Base-by-base conservation (phyloP, 179 eudicot genomes). In the Spinacia oleracea region DNA sequence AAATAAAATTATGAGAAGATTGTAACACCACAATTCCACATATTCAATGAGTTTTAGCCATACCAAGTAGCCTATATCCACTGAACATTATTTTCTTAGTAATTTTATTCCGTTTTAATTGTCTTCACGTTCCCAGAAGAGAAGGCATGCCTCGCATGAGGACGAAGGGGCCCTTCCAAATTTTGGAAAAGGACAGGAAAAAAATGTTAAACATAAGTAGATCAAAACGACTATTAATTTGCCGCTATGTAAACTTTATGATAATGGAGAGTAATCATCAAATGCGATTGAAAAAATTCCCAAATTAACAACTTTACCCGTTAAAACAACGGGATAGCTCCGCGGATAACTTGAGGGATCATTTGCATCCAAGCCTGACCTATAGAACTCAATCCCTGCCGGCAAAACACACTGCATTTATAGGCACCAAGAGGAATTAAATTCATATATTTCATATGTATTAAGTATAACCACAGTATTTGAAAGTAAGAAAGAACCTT, bases 301-400 rank as follows among this genome's bases (percentile, higher is more conserved):
- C 21, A 59, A 42, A 45, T 45, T 23, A 59, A 73, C 11, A 53
- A 73, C 32, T 18, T 38, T 38, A 80, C 82, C 82, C 12, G 82
- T 80, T 42, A 80, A 80, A 67, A 80, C 82, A 74, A 80, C 29
- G 69, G 82, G 78, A 56, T 80, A 80, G 73, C 78, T 80, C 48
- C 82, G 82, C 42, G 82, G 82, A 74, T 66, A 42, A 55, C 74
- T 80, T 20, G 82, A 74, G 29, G 34, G 31, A 45, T 74, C 82
- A 34, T 80, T 43, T 18, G 21, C 78, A 67, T 80, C 78, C 53
- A 67, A 80, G 48, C 82, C 78, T 43, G 82, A 66, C 23, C 35
- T 70, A 56, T 51, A 56, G 73, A 80, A 74, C 74, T 74, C 78
- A 65, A 80, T 67, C 68, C 82, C 82, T 71, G 73, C 82, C 9